phyloP scores from a whole-genome alignment of 441 rosid species.

The Gossypium schwendimanii region DNA sequence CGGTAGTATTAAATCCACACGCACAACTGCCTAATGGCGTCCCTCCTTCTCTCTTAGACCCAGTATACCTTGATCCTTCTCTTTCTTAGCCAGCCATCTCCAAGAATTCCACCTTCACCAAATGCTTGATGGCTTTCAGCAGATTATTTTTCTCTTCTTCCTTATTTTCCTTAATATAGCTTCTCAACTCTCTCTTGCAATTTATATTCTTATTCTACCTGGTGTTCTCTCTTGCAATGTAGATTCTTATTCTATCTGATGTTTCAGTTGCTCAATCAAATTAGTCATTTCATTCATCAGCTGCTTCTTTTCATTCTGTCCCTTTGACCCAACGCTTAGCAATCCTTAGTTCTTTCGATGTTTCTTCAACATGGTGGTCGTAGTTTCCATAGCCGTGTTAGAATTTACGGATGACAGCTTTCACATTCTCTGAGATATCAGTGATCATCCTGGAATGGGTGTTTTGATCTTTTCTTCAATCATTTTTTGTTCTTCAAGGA shows the following conservation, averaged over 20 bases:
- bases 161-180: slow-evolving; percentile 35
- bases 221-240: slow-evolving; percentile 22
- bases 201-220: slow-evolving; percentile 22
- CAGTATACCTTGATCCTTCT: slow-evolving; percentile 39
- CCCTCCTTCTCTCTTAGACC: slow-evolving; percentile 74
- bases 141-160: slow-evolving; percentile 46
- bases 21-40: slow-evolving; percentile 91
- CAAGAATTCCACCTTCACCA: slow-evolving; percentile 34
- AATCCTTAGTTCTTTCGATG: slow-evolving; percentile 29
- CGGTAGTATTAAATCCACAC: slow-evolving; percentile 71
- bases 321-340: slow-evolving; percentile 37
- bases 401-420: slow-evolving; percentile 29
- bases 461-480: slow-evolving; percentile 43
- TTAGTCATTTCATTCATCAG: slow-evolving; percentile 22
- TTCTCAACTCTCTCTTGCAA: slow-evolving; percentile 37
- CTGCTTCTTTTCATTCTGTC: slow-evolving; percentile 17
- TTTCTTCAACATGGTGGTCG: slow-evolving; percentile 28
- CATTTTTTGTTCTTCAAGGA: slow-evolving; percentile 45
- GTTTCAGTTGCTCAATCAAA: slow-evolving; percentile 31
- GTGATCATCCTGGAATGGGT: slow-evolving; percentile 34
- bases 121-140: slow-evolving; percentile 24
- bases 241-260: slow-evolving; percentile 29
- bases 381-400: slow-evolving; percentile 34
- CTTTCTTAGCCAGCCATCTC: slow-evolving; percentile 34
- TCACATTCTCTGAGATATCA: slow-evolving; percentile 35